Evolutionary conservation across 768 basidiomycete genomes (phyloP), one percentile per base, ranked within the genome.

Genomic region (Pleurotus eryngii): DNA sequence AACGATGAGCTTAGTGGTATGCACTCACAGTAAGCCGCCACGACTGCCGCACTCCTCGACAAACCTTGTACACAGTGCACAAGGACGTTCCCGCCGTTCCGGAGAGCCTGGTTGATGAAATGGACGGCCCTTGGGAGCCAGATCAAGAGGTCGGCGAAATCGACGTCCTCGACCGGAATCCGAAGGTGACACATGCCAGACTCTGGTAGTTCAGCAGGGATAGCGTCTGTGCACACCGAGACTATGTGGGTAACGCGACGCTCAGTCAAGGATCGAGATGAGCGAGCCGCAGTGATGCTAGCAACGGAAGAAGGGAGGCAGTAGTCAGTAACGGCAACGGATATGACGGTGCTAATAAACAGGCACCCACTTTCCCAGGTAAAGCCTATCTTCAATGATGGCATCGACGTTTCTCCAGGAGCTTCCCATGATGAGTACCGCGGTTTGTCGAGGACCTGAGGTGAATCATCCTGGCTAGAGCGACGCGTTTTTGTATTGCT

Each of bases 211-310:
- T 90, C 88, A 47, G 86, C 83, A 45, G 87, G 87, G 49, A 89
- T 87, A 4, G 77, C 76, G 55, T 92, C 90, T 37, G 73, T 69
- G 65, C 90, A 91, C 55, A 90, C 89, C 46, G 89, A 91, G 15
- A 92, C 68, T 50, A 92, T 84, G 70, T 92, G 90, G 4, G 88
- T 89, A 59, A 92, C 87, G 59, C 82, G 82, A 62, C 85, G 84
- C 69, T 90, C 88, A 49, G 82, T 78, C 70, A 90, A 76, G 55
- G 85, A 81, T 67, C 87, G 81, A 22, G 87, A 81, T 37, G 89
- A 88, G 61, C 79, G 79, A 27, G 89, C 89, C 50, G 89, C 86
- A 63, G 80, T 75, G 64, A 90, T 77, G 66, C 89, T 90, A 65
- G 35, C 65, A 56, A n/a, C 3, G 43, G 18, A 15, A 30, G 46